These are phyloP conservation scores for Euclidium syriacum DNA, from an alignment of 345 rosid genomes.

Conservation along the genomic window DNA sequence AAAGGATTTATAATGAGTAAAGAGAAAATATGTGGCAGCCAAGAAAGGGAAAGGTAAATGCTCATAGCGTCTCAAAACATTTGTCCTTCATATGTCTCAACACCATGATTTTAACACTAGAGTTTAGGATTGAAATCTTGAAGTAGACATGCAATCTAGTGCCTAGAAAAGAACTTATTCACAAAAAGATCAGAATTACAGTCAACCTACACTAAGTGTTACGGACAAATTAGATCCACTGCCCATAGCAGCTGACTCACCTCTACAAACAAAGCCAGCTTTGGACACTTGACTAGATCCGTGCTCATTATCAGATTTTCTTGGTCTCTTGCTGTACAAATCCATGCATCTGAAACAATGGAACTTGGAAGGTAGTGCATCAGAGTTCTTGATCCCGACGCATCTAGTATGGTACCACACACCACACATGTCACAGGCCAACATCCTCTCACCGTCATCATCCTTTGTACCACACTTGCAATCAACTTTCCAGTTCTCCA, in stretches of 20 bases:
- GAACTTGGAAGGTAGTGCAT: constrained; percentile 41
- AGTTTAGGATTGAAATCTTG: neutral
- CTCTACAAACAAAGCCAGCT: constrained; percentile 36
- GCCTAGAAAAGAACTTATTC: constrained; percentile 4
- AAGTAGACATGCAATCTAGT: neutral
- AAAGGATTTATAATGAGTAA: neutral
- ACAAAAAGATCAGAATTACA: constrained; percentile 16
- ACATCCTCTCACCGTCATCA: constrained; percentile 74
- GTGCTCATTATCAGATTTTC: constrained; percentile 14
- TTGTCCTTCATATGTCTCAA: neutral
- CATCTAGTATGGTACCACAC: constrained; percentile 81
- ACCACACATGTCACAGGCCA: constrained; percentile 62
- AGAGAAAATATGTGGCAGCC: neutral
- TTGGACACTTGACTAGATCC: constrained; percentile 23
- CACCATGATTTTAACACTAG: neutral
- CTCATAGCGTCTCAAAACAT: neutral
- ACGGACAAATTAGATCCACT: constrained; percentile 26
- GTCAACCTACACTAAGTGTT: constrained; percentile 31
- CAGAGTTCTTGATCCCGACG: constrained; percentile 50
- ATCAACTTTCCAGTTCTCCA: constrained; percentile 60
- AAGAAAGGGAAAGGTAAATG: neutral
- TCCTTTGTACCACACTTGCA: constrained; percentile 67
- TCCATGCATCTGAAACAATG: constrained; percentile 39
- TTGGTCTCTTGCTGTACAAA: constrained; percentile 21
- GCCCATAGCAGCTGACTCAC: constrained; percentile 26